Evolutionary conservation across 768 basidiomycete species (phyloP).

Genomic region (Pleurotus salmoneostramineus): DNA sequence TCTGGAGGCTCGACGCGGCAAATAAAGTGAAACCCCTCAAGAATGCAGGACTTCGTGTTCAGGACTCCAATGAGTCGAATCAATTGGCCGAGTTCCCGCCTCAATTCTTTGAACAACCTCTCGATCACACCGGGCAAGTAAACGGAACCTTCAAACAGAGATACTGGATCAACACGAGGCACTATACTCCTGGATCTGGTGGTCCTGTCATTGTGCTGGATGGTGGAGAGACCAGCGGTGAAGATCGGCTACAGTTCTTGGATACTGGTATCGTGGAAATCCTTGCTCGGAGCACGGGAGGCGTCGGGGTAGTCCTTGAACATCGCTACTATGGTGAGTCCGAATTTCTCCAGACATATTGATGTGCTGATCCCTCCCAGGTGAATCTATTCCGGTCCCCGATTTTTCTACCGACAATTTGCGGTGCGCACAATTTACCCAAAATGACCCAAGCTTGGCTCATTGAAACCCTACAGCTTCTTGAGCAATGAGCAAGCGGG

Average conservation of each 20-base stretch:
- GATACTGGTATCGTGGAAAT: slow-evolving; percentile 87
- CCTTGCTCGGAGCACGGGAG: slow-evolving; percentile 78
- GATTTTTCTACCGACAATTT: slow-evolving; percentile 83
- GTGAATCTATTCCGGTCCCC: slow-evolving; percentile 68
- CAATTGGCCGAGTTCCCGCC: slow-evolving; percentile 14
- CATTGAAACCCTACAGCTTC: slow-evolving; percentile 47
- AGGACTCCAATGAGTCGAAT: slow-evolving; percentile 14
- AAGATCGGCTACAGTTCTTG: slow-evolving; percentile 54
- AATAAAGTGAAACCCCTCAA: slow-evolving; percentile 5
- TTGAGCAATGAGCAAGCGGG: slow-evolving; percentile 62
- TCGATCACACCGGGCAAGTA: slow-evolving; percentile 72
- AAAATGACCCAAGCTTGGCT: not conserved
- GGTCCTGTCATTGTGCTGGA: slow-evolving; percentile 90
- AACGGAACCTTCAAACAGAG: slow-evolving; percentile 76
- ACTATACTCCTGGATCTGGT: slow-evolving; percentile 66
- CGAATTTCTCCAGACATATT: slow-evolving; percentile 14
- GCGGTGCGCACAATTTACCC: slow-evolving; percentile 38
- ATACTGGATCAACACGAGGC: slow-evolving; percentile 87
- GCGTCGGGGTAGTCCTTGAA: slow-evolving; percentile 87
- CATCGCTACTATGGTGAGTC: slow-evolving; percentile 81
- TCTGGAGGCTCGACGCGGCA: slow-evolving; percentile 49
- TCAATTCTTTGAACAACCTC: slow-evolving; percentile 77
- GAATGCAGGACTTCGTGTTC: slow-evolving; percentile 9
- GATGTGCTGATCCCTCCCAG: slow-evolving; percentile 27
- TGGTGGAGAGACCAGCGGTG: slow-evolving; percentile 90